These are phyloP conservation scores for Diaporthe sp. DNA, from an alignment of 2,329 filamentous ascomycete species.

Conservation along the genomic window DNA sequence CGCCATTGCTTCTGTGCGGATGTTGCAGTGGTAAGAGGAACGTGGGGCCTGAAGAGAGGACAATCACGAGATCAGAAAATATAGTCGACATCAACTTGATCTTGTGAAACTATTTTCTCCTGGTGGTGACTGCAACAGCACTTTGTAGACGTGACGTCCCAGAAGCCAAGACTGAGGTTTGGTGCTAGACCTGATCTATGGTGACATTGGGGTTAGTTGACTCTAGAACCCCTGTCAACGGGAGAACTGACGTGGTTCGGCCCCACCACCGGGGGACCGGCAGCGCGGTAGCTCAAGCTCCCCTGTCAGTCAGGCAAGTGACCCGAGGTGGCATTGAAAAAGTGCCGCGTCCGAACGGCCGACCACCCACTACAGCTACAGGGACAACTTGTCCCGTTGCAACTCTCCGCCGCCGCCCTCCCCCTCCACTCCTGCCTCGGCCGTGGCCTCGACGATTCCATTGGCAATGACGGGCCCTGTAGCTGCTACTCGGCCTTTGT, in stretches of 20 bases:
- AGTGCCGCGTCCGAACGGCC: constrained; percentile 17
- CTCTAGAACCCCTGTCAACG: constrained; percentile 1
- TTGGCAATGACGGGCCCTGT: constrained; percentile 40
- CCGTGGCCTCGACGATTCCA: constrained; percentile 17
- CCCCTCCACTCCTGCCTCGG: not conserved
- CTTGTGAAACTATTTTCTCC: not conserved
- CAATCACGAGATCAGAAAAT: not conserved
- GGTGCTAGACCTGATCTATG: not conserved
- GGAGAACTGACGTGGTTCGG: constrained; percentile 21
- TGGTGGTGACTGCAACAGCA: not conserved
- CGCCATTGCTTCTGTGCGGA: not conserved
- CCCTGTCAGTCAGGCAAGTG: not conserved
- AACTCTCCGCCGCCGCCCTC: not conserved
- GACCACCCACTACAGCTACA: not conserved
- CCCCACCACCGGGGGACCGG: constrained; percentile 17
- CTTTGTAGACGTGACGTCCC: not conserved
- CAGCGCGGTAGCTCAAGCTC: constrained; percentile 4
- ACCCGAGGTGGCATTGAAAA: constrained; percentile 29
- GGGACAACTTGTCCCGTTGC: not conserved
- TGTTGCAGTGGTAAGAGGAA: not conserved
- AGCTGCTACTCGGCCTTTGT: constrained; percentile 39
- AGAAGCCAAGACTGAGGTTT: not conserved
- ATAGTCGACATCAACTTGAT: not conserved
- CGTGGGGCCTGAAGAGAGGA: not conserved
- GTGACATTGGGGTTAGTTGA: not conserved